Evolutionary conservation across 192 early-diverging fungal genomes (phyloP).

Genomic region (Coemansia reversa): DNA sequence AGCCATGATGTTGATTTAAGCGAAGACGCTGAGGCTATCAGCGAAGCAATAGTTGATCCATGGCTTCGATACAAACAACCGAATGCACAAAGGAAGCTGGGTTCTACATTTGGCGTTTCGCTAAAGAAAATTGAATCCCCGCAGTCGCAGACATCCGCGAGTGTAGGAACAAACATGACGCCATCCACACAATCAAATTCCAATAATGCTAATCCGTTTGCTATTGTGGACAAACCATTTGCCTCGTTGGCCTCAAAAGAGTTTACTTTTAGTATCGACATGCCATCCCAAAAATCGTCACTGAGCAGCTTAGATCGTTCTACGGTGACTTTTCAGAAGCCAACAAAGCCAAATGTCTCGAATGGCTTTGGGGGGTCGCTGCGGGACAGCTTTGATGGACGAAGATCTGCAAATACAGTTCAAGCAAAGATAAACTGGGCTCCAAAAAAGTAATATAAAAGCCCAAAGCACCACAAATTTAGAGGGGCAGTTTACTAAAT

Average conservation of each 20-base stretch:
- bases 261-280: background rate
- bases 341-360: background rate
- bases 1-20: constrained; percentile 16
- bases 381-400: background rate
- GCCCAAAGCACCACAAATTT: background rate
- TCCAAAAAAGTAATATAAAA: constrained; percentile 13
- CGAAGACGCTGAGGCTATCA: constrained; percentile 23
- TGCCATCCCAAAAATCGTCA: background rate
- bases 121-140: constrained; percentile 9
- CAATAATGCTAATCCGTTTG: constrained; percentile 9
- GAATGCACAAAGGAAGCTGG: background rate
- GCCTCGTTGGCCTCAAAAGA: background rate
- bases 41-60: constrained; percentile 9
- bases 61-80: background rate
- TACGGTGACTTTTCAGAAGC: background rate
- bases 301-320: background rate
- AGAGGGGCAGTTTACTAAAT: too few species aligned
- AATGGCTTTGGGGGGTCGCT: constrained; percentile 12
- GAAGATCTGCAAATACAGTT: constrained; percentile 4
- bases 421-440: constrained; percentile 40
- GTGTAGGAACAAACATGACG: background rate
- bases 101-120: constrained; percentile 31
- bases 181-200: background rate
- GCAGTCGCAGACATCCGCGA: background rate
- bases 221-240: constrained; percentile 3